These are phyloP conservation scores for Puccinia novopanici DNA, from an alignment of 1,284 basidiomycete genomes.

Conservation along the genomic window DNA sequence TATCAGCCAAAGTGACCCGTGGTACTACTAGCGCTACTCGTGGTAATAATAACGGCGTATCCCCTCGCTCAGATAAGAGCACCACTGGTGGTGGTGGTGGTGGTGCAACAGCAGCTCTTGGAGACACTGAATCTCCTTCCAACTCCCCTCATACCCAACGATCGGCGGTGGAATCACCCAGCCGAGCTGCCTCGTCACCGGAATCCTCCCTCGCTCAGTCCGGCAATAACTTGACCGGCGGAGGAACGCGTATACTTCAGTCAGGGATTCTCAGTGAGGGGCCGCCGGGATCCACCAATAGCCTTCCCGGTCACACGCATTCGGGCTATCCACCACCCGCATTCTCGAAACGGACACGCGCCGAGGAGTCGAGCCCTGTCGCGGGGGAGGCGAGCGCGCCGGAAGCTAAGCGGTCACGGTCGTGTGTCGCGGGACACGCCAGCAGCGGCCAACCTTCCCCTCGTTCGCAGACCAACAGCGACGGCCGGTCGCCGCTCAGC, in stretches of 20 bases:
- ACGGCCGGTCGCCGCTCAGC: conserved; percentile 21
- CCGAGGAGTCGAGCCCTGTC: conserved; percentile 23
- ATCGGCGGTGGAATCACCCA: conserved; percentile 20
- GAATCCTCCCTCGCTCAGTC: conserved; percentile 4
- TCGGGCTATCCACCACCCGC: not conserved
- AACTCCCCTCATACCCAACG: conserved; percentile 30
- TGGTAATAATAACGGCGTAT: conserved; percentile 22
- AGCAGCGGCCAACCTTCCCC: conserved; percentile 15
- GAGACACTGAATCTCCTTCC: conserved; percentile 7
- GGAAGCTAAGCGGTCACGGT: conserved; percentile 20
- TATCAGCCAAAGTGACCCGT: not conserved
- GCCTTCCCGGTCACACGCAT: not conserved
- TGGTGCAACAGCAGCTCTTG: not conserved
- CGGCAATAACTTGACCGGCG: not conserved
- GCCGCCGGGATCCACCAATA: not conserved
- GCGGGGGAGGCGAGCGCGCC: not conserved
- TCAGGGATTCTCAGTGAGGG: not conserved
- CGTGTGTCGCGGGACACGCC: not conserved
- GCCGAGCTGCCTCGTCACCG: conserved; percentile 24
- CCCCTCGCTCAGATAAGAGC: conserved; percentile 30
- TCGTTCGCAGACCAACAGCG: conserved; percentile 11
- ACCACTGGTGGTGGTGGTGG: conserved; percentile 3
- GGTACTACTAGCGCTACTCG: not conserved
- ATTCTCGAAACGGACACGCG: conserved; percentile 13
- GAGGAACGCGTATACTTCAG: not conserved